Percentiles rank a stretch among this genome's conserved stretches.
Conservation (phyloP, 1,139 yeast genomes). For the Magnusiomyces ingens region DNA sequence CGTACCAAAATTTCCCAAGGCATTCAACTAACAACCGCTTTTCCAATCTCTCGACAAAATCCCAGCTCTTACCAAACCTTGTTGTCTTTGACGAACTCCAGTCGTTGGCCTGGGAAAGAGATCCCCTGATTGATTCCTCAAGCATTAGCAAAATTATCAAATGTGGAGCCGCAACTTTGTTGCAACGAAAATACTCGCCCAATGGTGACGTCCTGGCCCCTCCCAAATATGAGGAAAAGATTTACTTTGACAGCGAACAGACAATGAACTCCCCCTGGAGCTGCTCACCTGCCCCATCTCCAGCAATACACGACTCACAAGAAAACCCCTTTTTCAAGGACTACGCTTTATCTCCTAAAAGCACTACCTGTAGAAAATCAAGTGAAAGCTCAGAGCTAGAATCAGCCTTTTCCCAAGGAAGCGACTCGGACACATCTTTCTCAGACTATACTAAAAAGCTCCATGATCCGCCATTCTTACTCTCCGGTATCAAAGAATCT, state of each 20-base stretch:
- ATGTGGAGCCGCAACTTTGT: constrained; percentile 24
- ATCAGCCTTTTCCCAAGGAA: not conserved
- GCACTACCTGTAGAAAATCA: too few relatives aligned
- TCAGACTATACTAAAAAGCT: constrained; percentile 24
- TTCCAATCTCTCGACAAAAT: constrained; percentile 1
- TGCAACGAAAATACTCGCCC: constrained; percentile 27
- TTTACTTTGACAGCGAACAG: constrained; percentile 28
- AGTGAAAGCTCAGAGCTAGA: not conserved
- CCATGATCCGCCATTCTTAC: not conserved
- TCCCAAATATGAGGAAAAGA: not conserved
- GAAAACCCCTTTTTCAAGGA: constrained; percentile 25
- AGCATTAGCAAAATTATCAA: constrained; percentile 30
- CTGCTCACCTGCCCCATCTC: constrained; percentile 32
- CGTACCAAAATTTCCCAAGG: not conserved
- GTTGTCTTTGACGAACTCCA: constrained; percentile 24
- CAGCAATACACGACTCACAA: constrained; percentile 26
- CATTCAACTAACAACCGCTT: constrained; percentile 8
- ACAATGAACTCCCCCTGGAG: constrained; percentile 30
- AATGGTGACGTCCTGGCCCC: constrained; percentile 19
- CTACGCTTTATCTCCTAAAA: not conserved
- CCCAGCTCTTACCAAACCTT: constrained; percentile 10
- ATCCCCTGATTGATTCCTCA: constrained; percentile 29
- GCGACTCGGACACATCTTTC: constrained; percentile 17
- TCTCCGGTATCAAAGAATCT: too few relatives aligned
- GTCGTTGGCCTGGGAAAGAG: constrained; percentile 29